A percentile compares a stretch with the other conserved stretches of the same genome.
These are phyloP conservation scores for Lipomyces sp. DNA, from an alignment of 805 yeast species.

Conservation along the genomic window DNA sequence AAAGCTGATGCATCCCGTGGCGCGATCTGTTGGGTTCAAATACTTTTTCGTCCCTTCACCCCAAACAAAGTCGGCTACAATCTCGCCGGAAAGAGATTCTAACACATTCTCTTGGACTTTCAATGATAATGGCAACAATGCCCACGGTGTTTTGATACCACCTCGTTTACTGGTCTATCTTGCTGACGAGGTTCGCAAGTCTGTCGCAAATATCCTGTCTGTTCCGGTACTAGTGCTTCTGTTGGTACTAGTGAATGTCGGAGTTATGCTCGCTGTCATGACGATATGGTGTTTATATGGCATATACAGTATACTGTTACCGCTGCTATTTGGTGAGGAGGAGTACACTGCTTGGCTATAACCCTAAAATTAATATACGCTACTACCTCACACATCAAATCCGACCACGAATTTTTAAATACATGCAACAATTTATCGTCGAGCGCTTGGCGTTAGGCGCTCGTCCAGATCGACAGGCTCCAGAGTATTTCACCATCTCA, in stretches of 20 bases:
- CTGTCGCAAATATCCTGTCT: not conserved
- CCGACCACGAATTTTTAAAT: not conserved
- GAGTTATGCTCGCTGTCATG: not conserved
- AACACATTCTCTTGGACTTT: not conserved
- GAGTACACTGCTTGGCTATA: not conserved
- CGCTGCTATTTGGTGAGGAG: not conserved
- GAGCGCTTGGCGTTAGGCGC: not conserved
- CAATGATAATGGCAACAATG: not conserved
- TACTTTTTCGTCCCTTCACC: conserved; percentile 39
- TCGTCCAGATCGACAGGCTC: not conserved
- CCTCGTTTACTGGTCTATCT: not conserved
- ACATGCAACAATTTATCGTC: not conserved
- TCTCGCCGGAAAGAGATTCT: conserved; percentile 19
- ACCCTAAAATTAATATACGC: not conserved
- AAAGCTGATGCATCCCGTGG: conserved; percentile 32
- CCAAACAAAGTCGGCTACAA: conserved; percentile 35
- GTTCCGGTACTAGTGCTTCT: not conserved
- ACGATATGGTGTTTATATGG: not conserved
- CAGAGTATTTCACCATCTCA: not conserved
- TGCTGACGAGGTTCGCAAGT: not conserved
- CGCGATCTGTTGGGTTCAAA: conserved; percentile 36
- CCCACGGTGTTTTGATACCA: not conserved
- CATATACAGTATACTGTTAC: not conserved
- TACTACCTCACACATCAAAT: not conserved
- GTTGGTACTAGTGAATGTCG: not conserved